Base-by-base conservation (phyloP, 2,329 filamentous ascomycete genomes). In the Colletotrichum sp. region DNA sequence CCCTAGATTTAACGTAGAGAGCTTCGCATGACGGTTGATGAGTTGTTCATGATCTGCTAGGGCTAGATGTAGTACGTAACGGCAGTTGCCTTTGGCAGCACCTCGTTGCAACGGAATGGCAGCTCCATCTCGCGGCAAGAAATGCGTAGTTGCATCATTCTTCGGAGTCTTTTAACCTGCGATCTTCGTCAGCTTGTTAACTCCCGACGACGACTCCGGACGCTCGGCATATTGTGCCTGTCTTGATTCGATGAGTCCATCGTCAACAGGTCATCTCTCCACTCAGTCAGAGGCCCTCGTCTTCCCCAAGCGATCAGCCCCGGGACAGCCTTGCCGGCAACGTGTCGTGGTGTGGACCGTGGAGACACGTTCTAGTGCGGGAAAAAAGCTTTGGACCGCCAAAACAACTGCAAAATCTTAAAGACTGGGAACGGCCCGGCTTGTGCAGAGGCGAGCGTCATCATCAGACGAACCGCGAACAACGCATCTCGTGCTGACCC, bases 381-480 rank as follows among this genome's bases (percentile, higher is more conserved):
- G 26, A 65, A 63, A 62, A 62, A 68, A 64, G 55, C 39, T 72
- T 64, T 68, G 63, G n/a, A 24, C 39, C 28, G 13, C 26, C 18
- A 75, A 76, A 52, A 68, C 39, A 59, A 36, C 13, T 34, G 21
- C 24, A 24, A 75, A 75, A 76, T 72, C 55, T 72, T 59, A 68
- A 68, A 68, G 73, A 76, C 69, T 72, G 69, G 63, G 57, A 59
- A 64, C 57, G 73, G 39, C 57, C 73, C 63, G 68, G 68, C 36
- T 63, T 36, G 28, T 21, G 21, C 24, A 60, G 52, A 71, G 57
- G 65, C 49, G 44, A 62, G 34, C 59, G 65, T 66, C 65, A 69
- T 73, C 57, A 70, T 74, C 74, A 62, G 71, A 76, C 59, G 74
- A 76, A 76, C 73, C 67, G 57, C n/a, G 69, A n/a, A 49, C 39